phyloP scores from a whole-genome alignment of 108 stramenopile species.

The Epipyxis sp. region DNA sequence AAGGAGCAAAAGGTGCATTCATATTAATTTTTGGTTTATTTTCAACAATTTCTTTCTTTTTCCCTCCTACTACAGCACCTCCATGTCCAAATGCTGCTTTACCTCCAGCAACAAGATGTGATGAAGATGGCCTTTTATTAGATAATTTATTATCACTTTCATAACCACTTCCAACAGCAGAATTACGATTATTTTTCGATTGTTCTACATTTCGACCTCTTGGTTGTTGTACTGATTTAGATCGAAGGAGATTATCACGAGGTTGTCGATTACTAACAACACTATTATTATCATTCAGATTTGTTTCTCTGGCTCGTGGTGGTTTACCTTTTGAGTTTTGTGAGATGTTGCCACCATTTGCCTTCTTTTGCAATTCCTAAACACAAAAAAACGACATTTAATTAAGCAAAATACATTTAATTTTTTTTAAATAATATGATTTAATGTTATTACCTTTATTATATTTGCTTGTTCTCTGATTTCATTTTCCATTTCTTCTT shows the following conservation, averaged over 20 bases:
- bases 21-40: not conserved
- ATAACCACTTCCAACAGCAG: not conserved
- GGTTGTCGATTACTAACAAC: not conserved
- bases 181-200: too few species aligned
- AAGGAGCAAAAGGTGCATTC: not conserved
- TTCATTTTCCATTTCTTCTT: constrained; percentile 6
- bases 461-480: not conserved
- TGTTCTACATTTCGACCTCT: not conserved
- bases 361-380: not conserved
- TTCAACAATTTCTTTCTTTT: too few species aligned
- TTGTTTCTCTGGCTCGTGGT: not conserved
- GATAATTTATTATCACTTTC: not conserved
- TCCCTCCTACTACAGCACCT: not conserved
- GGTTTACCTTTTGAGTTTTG: too few species aligned
- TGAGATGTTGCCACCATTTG: not conserved
- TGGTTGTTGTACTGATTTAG: constrained; percentile 7
- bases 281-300: not conserved
- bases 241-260: not conserved
- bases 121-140: not conserved
- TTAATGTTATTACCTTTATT: not conserved
- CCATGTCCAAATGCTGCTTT: not conserved
- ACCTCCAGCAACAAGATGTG: not conserved
- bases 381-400: too few species aligned
- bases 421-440: too few species aligned
- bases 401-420: too few species aligned